These are phyloP conservation scores for Pelargonium myrrhifolium DNA, from an alignment of 441 rosid species.

Conservation along the genomic window DNA sequence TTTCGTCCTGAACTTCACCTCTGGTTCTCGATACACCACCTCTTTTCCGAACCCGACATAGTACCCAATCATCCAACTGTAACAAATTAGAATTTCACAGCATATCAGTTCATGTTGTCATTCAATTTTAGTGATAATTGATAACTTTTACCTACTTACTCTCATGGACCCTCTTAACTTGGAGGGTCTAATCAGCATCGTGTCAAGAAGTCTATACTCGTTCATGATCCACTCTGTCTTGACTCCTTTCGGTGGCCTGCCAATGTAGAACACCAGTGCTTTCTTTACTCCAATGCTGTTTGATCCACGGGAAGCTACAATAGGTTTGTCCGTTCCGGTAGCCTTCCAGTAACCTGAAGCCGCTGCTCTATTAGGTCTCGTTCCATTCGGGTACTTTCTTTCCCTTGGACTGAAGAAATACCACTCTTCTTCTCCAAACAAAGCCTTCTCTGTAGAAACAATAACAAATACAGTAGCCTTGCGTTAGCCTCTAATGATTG, in stretches of 20 bases:
- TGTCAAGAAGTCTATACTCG: constrained; percentile 36
- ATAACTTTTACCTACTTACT: constrained; percentile 26
- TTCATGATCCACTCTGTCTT: constrained; percentile 53
- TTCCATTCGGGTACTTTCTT: constrained; percentile 48
- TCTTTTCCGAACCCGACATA: constrained; percentile 39
- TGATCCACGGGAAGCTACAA: constrained; percentile 26
- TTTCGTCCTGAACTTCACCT: constrained; percentile 21
- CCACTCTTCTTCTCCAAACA: constrained; percentile 52
- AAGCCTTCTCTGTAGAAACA: constrained; percentile 35
- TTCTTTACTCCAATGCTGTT: constrained; percentile 45
- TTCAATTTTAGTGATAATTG: not conserved
- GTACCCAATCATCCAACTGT: constrained; percentile 55
- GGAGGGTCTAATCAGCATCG: constrained; percentile 19
- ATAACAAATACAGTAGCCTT: not conserved
- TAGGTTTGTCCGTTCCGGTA: constrained; percentile 42
- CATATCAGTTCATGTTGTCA: not conserved
- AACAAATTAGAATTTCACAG: not conserved
- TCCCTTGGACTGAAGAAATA: constrained; percentile 54
- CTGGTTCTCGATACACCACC: constrained; percentile 15
- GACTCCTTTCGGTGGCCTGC: constrained; percentile 37
- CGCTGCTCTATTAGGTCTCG: constrained; percentile 47
- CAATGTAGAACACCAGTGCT: constrained; percentile 41
- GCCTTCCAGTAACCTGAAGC: constrained; percentile 51
- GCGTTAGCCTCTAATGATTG: not conserved
- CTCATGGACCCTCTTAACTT: constrained; percentile 39